These are phyloP conservation scores for Blastobotrys attinorum DNA, from an alignment of 805 yeast genomes.

Conservation along the genomic window DNA sequence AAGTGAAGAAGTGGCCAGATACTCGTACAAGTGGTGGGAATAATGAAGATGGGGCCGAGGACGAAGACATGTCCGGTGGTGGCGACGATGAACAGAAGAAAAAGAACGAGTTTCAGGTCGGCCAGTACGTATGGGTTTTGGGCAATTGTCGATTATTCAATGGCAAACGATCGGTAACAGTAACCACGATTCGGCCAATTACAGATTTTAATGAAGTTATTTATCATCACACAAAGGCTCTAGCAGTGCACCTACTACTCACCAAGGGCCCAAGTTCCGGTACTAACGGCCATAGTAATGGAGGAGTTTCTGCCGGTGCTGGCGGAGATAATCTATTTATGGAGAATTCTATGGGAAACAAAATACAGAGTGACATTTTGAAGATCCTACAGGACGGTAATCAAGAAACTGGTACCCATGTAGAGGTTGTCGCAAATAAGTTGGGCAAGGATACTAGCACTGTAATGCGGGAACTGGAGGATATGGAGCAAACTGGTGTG, in stretches of 20 bases:
- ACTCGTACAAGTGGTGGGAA: conserved; percentile 27
- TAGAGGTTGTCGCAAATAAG: not conserved
- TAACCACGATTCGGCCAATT: conserved; percentile 40
- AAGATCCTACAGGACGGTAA: not conserved
- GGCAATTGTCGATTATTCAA: conserved; percentile 42
- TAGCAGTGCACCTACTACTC: conserved; percentile 19
- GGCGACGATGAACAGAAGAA: conserved; percentile 23
- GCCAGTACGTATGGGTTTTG: conserved; percentile 42
- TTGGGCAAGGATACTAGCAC: not conserved
- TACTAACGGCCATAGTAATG: conserved; percentile 1
- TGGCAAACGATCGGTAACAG: conserved; percentile 43
- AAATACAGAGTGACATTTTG: conserved; percentile 5
- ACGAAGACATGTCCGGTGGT: conserved; percentile 24
- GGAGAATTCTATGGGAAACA: not conserved
- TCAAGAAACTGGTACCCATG: conserved; percentile 4
- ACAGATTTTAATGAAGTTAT: conserved; percentile 51
- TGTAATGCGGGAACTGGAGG: conserved; percentile 4
- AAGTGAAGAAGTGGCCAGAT: conserved; percentile 46
- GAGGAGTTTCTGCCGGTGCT: not conserved
- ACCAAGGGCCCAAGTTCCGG: conserved; percentile 1
- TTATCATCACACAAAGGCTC: conserved; percentile 54
- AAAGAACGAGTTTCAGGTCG: conserved; percentile 30
- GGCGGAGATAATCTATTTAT: not conserved
- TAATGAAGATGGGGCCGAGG: conserved; percentile 18
- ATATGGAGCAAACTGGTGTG: conserved; percentile 3